Base-by-base conservation (phyloP, 169 alveolate genomes). In the Plasmodium coatneyi region DNA sequence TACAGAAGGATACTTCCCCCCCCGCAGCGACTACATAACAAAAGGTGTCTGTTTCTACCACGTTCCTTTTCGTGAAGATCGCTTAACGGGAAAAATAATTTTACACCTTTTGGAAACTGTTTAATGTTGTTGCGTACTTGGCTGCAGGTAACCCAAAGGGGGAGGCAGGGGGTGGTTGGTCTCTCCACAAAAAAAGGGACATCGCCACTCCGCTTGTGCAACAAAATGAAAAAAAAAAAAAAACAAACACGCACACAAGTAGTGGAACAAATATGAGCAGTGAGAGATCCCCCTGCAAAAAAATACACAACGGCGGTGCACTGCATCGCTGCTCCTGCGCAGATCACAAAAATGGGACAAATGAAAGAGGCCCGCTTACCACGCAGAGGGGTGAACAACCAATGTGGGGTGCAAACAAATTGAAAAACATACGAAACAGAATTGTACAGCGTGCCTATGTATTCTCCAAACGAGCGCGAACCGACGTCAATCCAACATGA, bases 401-500 rank as follows among this genome's bases (percentile, higher is more conserved):
- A 49, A 16, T 49, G 60, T 49, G 19, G 6, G 6, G 14, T 5
- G 41, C 39, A 66, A 0, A 66, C 0, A 22, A 66, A 66, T 66
- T 66, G 0, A 5, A 22, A 66, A 22, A 66, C 36, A 66, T 4
- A 22, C n/a, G 7, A 66, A 66, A 25, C 36, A 66, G 34, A 25
- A 9, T 25, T 25, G 76, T 0, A 2, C n/a, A n/a, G 36, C 25
- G 34, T n/a, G 30, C 74, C 34, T 2, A 10, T 43, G 54, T 5
- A 43, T 43, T 43, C 16, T 43, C 54, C 54, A 43, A 2, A 43
- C 5, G 49, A 32, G 39, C 6, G 9, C 25, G 30, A 1, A 74
- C 46, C 54, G 3, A 49, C 49, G 60, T 43, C 36, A 84, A 9
- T 84, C 93, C 19, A 86, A 22, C 32, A 86, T n/a, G 36, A 86